phyloP scores from a whole-genome alignment of 176 grass and related monocot genomes.

The Ensete glaucum region DNA sequence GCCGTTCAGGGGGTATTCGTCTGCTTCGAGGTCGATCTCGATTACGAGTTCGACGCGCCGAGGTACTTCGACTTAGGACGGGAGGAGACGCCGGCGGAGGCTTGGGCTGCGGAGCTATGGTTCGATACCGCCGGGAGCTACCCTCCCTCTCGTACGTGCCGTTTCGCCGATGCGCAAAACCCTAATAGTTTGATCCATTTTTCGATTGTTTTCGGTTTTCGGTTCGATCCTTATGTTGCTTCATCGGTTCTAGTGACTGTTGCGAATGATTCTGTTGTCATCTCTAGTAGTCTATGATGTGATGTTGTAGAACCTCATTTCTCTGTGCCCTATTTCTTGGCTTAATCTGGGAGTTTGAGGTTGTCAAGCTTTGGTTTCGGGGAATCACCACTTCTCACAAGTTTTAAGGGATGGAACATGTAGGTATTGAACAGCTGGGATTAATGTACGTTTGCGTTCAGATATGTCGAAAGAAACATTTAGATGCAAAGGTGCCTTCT shows the following conservation, averaged over 20 bases:
- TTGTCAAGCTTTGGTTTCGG: no score
- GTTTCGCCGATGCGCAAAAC: constrained; percentile 3
- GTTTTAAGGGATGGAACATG: no score
- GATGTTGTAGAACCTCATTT: background rate
- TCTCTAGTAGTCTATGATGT: background rate
- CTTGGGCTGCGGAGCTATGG: constrained; percentile 52
- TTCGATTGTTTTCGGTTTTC: background rate
- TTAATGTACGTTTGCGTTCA: no score
- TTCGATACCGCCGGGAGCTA: constrained; percentile 59
- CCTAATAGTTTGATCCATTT: background rate
- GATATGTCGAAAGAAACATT: no score
- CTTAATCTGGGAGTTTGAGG: no score
- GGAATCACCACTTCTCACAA: no score
- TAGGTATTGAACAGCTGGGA: no score
- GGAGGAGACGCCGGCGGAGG: constrained; percentile 41
- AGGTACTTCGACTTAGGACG: constrained; percentile 65
- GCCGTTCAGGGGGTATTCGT: constrained; percentile 5
- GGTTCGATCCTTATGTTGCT: background rate
- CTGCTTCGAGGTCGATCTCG: constrained; percentile 67
- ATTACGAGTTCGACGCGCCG: constrained; percentile 94
- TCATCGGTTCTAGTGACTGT: background rate
- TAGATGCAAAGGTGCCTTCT: no score
- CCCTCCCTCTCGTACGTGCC: constrained; percentile 73
- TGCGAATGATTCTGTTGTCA: background rate
- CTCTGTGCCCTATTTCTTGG: no score